Evolutionary conservation across 2,329 filamentous ascomycete species (phyloP).

Genomic region (Neoscytalidium dimidiatum): DNA sequence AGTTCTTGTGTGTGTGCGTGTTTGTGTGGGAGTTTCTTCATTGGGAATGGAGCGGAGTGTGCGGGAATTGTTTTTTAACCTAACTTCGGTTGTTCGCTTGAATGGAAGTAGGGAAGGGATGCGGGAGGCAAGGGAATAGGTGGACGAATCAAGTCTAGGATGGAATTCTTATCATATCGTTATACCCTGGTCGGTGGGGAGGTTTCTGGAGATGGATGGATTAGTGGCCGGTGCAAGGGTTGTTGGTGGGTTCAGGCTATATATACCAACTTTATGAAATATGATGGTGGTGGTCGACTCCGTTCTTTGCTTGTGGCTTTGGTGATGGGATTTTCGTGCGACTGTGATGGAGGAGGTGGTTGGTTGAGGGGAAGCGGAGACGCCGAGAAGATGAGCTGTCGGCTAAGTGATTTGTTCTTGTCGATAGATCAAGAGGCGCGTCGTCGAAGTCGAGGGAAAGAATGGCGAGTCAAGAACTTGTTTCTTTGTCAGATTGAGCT

Average conservation of each 20-base stretch:
- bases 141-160: neutral
- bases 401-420: too few species aligned
- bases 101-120: too few species aligned
- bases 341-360: too few species aligned
- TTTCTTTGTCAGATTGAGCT: too few species aligned
- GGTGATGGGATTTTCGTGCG: too few species aligned
- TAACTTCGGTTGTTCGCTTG: neutral
- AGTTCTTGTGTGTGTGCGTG: too few species aligned
- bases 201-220: neutral
- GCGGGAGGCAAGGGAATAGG: neutral
- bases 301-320: too few species aligned
- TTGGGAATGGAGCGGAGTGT: neutral
- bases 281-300: neutral
- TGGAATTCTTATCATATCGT: neutral
- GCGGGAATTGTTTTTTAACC: neutral
- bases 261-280: neutral
- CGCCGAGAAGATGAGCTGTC: too few species aligned
- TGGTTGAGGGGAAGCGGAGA: too few species aligned
- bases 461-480: too few species aligned
- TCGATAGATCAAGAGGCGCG: too few species aligned
- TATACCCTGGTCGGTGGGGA: neutral
- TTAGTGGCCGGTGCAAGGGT: neutral
- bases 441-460: too few species aligned
- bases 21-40: neutral
- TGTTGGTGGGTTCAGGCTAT: neutral